Evolutionary conservation across 805 yeast genomes (phyloP).

Genomic region (Hanseniaspora singularis): DNA sequence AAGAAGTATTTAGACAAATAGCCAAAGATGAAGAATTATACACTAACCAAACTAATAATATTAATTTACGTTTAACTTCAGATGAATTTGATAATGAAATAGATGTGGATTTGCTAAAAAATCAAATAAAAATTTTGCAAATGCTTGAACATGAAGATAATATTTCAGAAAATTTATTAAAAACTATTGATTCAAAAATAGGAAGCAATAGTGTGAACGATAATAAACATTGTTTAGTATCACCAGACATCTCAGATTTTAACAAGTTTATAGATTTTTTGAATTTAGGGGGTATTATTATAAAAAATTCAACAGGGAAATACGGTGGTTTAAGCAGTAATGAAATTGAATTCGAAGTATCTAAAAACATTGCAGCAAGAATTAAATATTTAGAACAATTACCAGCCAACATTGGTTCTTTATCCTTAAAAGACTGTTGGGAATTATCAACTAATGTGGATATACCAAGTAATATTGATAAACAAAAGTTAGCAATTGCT

Average conservation of each 20-base stretch:
- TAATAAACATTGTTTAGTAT: neutral
- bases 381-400: slow-evolving; percentile 48
- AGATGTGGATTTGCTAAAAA: slow-evolving; percentile 32
- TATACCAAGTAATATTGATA: slow-evolving; percentile 38
- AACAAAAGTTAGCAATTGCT: slow-evolving; percentile 50
- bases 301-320: slow-evolving; percentile 28
- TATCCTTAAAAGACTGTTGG: slow-evolving; percentile 33
- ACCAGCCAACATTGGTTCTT: slow-evolving; percentile 62
- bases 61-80: slow-evolving; percentile 23
- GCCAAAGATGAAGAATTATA: slow-evolving; percentile 34
- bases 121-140: slow-evolving; percentile 55
- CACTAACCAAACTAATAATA: slow-evolving; percentile 22
- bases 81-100: slow-evolving; percentile 32
- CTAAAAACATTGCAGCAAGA: slow-evolving; percentile 45
- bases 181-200: neutral
- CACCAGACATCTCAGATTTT: slow-evolving; percentile 10
- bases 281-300: slow-evolving; percentile 5
- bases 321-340: slow-evolving; percentile 35
- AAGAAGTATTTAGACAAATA: slow-evolving; percentile 31
- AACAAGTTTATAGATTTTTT: slow-evolving; percentile 5
- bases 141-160: slow-evolving; percentile 53
- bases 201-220: neutral
- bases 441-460: slow-evolving; percentile 36
- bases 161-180: slow-evolving; percentile 37
- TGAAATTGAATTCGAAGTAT: slow-evolving; percentile 41